Percentiles rank a stretch among this genome's conserved stretches.
Evolutionary conservation across 768 basidiomycete genomes (phyloP).

Genomic region (Rhizopogon rudus): DNA sequence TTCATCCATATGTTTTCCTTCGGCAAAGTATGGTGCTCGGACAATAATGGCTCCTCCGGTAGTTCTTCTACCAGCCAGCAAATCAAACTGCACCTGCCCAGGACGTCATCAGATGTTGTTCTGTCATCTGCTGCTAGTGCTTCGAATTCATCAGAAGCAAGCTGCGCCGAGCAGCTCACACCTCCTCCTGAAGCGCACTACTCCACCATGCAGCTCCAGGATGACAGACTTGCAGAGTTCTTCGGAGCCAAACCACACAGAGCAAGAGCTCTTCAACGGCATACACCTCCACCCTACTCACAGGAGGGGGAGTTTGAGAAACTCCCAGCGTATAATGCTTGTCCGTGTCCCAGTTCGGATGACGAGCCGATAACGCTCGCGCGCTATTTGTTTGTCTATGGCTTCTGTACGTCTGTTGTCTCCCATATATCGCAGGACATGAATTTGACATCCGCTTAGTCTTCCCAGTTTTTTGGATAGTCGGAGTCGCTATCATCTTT

Average conservation of each 20-base stretch:
- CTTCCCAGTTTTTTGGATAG: conserved; percentile 58
- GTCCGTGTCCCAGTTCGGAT: conserved; percentile 17
- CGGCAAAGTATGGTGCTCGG: conserved; percentile 8
- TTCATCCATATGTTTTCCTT: conserved; percentile 11
- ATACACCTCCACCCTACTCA: conserved; percentile 38
- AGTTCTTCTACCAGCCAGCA: conserved; percentile 14
- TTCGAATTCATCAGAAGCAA: conserved; percentile 4
- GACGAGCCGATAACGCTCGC: conserved; percentile 52
- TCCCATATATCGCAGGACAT: conserved; percentile 1
- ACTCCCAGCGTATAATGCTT: conserved; percentile 15
- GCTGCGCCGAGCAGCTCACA: conserved; percentile 4
- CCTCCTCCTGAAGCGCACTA: conserved; percentile 17
- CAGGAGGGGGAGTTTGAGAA: conserved; percentile 34
- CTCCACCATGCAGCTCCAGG: conserved; percentile 19
- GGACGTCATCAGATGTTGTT: conserved; percentile 16
- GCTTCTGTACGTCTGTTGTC: conserved; percentile 43
- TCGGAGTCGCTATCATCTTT: conserved; percentile 52
- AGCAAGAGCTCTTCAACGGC: conserved; percentile 14
- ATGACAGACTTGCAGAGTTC: conserved; percentile 27
- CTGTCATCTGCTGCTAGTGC: conserved; percentile 10
- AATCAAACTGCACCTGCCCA: conserved; percentile 17
- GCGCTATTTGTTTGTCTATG: conserved; percentile 58
- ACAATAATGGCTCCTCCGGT: background rate
- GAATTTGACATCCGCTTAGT: conserved; percentile 28
- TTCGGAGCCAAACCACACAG: conserved; percentile 25